Evolutionary conservation across 139 green algal species (phyloP), one percentile per base, ranked within the genome.

Genomic region (Picochlorum sp.): DNA sequence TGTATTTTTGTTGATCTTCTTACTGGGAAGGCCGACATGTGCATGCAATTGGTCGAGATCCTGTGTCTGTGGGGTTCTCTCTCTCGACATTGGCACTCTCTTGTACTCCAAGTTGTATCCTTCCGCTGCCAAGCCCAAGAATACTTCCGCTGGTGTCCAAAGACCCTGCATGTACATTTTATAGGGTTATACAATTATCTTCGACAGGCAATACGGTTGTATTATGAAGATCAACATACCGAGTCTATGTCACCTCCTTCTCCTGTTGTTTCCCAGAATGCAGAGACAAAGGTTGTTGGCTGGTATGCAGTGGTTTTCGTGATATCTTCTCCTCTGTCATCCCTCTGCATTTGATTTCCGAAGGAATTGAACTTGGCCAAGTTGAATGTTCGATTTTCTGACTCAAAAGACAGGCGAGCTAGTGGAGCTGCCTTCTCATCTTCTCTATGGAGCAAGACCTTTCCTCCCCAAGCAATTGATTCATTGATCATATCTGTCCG

Each of bases 81-180:
- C 85, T 7, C 89, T 77, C 4, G 88, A 95, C 30, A 96, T 76
- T 7, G 89, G 89, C 37, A 94, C 80, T 49, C 89, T 75, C 26
- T 74, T 62, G 79, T 94, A 94, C 9, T 62, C 66, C 2, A 92
- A 28, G 14, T 78, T 62, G 74, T 74, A 92, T 20, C 86, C 86
- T 47, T 83, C 81, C 3, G 68, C 71, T 15, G 70, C 74, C 24
- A 94, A 73, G 50, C 65, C 55, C 49, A 71, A 60, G 31, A 88
- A 78, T 60, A 90, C 75, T 60, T 82, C 69, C 57, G 41, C 11
- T 8, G 73, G 75, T 11, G 67, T 82, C 45, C 57, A 66, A 45
- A 82, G 18, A 16, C 75, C 75, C 54, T 54, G n/a, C 11, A 54
- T 54, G 3, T 20, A 54, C 7, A 20, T n/a, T 38, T 38, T 65